Base-by-base conservation (phyloP, 1,284 basidiomycete genomes). In the Lentinus polychrous region DNA sequence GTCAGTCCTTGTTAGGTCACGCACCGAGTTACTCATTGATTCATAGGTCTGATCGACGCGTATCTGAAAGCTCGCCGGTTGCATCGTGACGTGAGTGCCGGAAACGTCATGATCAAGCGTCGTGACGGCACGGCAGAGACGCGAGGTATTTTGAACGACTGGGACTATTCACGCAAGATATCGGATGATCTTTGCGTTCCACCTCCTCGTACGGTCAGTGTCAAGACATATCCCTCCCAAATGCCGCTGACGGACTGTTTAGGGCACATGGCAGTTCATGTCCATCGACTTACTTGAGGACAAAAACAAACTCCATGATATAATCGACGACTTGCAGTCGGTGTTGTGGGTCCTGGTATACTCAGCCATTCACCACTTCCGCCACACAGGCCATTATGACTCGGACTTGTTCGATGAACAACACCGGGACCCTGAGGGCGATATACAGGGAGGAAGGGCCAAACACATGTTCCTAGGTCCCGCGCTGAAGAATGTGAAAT, bases 61-160 rank as follows among this genome's bases (percentile, higher is more conserved):
- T 47, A 34, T 20, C 8, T 20, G 8, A 35, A 43, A 20, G 35
- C 12, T 8, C 20, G 42, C 11, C 24, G 49, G 1, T 24, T 54
- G 17, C 55, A 57, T 49, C 50, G 52, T 17, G 55, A 57, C 43
- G 45, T 57, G 27, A 57, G 48, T 32, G 24, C 34, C 6, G 45
- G 46, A 3, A 55, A 57, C 39, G 43, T 54, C 27, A 48, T 53
- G n/a, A n/a, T n/a, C n/a, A n/a, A n/a, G n/a, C n/a, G n/a, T n/a
- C n/a, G n/a, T n/a, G n/a, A n/a, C n/a, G n/a, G n/a, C n/a, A n/a
- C n/a, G n/a, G n/a, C n/a, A n/a, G n/a, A n/a, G n/a, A n/a, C n/a
- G n/a, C n/a, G n/a, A n/a, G 31, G 27, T 52, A n/a, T 31, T 10
- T 27, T 4, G 10, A 27, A n/a, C n/a, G 10, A 27, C 10, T 27